phyloP scores from a whole-genome alignment of 305 asterid species.

The Petunia hybrid region DNA sequence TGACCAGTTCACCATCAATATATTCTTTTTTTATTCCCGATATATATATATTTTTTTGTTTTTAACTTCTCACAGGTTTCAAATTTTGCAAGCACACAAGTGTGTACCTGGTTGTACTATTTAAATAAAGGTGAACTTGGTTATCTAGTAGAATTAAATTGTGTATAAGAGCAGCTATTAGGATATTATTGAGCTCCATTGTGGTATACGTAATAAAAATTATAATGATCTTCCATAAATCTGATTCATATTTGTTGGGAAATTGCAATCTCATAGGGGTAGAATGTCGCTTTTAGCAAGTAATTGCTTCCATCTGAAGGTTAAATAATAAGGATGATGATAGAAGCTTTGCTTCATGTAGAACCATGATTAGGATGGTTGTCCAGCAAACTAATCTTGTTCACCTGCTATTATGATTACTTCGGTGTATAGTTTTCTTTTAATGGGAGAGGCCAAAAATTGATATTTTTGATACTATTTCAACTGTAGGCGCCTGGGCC shows the following conservation, averaged over 20 bases:
- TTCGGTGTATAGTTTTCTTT: neutral
- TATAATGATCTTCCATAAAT: neutral
- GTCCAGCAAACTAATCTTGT: neutral
- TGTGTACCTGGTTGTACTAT: too few species aligned
- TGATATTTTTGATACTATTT: neutral
- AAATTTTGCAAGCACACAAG: neutral
- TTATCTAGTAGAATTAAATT: slow-evolving; percentile 2
- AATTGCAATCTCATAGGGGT: slow-evolving; percentile 12
- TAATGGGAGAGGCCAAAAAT: slow-evolving; percentile 13
- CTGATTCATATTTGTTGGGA: slow-evolving; percentile 4
- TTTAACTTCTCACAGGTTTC: neutral
- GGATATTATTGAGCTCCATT: slow-evolving; percentile 10
- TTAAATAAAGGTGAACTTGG: too few species aligned
- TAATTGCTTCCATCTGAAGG: slow-evolving; percentile 7
- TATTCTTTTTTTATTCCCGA: neutral
- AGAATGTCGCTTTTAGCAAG: neutral
- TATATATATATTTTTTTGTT: neutral
- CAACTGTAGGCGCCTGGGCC: slow-evolving; percentile 86
- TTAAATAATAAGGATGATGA: neutral
- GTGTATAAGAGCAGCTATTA: neutral
- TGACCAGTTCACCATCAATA: slow-evolving; percentile 15
- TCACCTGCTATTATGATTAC: slow-evolving; percentile 17
- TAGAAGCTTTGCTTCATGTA: neutral
- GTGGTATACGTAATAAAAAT: neutral
- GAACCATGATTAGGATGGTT: slow-evolving; percentile 20